Evolutionary conservation across 2,329 filamentous ascomycete genomes (phyloP).

Genomic region (Helotiales sp.): DNA sequence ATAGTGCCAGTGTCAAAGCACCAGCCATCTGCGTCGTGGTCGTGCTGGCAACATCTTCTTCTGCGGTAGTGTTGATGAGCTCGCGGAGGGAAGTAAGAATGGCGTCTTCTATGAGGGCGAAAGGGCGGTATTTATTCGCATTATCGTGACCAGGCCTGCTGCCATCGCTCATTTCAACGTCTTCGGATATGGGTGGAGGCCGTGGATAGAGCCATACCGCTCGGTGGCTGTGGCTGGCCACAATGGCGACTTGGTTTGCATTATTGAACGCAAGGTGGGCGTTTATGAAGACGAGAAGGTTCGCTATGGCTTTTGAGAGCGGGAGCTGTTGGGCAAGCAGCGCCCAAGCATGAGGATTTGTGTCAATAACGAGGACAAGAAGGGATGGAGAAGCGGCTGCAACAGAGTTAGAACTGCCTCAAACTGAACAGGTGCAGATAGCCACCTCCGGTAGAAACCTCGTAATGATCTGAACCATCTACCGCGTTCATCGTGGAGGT

Average conservation of each 20-base stretch:
- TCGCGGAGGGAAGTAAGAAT: conserved; percentile 71
- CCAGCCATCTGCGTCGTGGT: conserved; percentile 88
- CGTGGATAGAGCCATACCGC: conserved; percentile 87
- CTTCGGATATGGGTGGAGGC: conserved; percentile 43
- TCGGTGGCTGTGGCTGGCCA: conserved; percentile 85
- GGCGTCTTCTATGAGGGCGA: conserved; percentile 80
- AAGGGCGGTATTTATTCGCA: conserved; percentile 92
- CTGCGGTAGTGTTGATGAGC: conserved; percentile 70
- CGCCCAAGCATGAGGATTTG: conserved; percentile 93
- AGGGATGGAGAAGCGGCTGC: conserved; percentile 70
- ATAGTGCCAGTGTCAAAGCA: conserved; percentile 83
- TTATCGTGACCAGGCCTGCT: conserved; percentile 32
- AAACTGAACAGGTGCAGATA: conserved; percentile 15
- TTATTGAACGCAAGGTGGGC: conserved; percentile 93
- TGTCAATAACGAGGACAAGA: conserved; percentile 89
- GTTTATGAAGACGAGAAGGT: conserved; percentile 94
- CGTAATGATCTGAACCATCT: conserved; percentile 59
- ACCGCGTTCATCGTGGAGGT: conserved; percentile 60
- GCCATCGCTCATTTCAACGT: conserved; percentile 58
- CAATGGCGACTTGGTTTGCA: conserved; percentile 86
- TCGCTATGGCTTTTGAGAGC: conserved; percentile 80
- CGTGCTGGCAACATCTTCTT: conserved; percentile 61
- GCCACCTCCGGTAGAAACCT: conserved; percentile 46
- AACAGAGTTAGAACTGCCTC: conserved; percentile 14
- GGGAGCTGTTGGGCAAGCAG: conserved; percentile 72